Evolutionary conservation across 179 eudicot species (phyloP).

Genomic region (Silene noctiflora): DNA sequence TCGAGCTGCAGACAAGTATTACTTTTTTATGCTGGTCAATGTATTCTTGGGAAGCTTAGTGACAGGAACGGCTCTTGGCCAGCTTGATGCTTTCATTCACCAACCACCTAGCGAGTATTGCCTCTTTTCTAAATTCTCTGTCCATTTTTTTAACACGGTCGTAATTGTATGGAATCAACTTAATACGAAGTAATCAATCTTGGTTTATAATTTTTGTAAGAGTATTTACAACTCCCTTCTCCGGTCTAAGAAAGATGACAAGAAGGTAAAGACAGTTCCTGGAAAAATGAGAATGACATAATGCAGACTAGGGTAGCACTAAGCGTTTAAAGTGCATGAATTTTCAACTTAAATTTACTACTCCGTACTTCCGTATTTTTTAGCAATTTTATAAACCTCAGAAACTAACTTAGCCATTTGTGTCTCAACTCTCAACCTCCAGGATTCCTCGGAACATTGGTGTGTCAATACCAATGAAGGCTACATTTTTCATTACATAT

Average conservation of each 20-base stretch:
- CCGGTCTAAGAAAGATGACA: too few species aligned
- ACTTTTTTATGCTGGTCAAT: constrained; percentile 91
- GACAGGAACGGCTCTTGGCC: constrained; percentile 87
- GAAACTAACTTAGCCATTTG: neutral
- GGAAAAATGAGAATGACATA: too few species aligned
- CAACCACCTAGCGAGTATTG: constrained; percentile 77
- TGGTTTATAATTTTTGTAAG: too few species aligned
- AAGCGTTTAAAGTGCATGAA: too few species aligned
- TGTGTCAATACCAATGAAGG: constrained; percentile 94
- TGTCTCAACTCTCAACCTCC: constrained; percentile 24
- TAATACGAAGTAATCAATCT: too few species aligned
- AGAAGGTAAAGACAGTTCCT: too few species aligned
- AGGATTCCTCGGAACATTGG: constrained; percentile 87
- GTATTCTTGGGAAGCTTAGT: constrained; percentile 92
- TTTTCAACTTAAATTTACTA: too few species aligned
- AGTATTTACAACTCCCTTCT: too few species aligned
- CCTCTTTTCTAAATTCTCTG: constrained; percentile 18
- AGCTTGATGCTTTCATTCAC: constrained; percentile 84
- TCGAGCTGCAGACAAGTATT: constrained; percentile 83
- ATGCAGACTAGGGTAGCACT: too few species aligned
- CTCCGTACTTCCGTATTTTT: too few species aligned
- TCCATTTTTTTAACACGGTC: neutral
- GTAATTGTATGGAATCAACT: too few species aligned
- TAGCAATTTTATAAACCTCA: too few species aligned
- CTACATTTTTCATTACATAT: constrained; percentile 92